Evolutionary conservation across 2,329 filamentous ascomycete species (phyloP).

Genomic region (Hypoxylon sp.): DNA sequence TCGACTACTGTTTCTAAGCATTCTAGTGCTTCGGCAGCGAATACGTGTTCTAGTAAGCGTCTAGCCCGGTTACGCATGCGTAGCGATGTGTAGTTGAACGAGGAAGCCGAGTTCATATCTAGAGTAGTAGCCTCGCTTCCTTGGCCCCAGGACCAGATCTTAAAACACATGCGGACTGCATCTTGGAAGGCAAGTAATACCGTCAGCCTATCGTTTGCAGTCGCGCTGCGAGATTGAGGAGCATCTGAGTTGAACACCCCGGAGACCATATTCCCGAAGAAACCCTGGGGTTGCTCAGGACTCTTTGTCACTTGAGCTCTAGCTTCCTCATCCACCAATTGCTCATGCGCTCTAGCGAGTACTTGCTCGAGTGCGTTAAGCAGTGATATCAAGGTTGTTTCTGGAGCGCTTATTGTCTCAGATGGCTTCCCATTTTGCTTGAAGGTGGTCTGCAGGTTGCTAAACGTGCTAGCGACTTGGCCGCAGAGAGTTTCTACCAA

Average conservation of each 20-base stretch:
- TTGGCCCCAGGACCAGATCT: constrained; percentile 94
- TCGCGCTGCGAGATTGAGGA: constrained; percentile 81
- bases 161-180: constrained; percentile 90
- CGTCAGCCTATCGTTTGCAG: constrained; percentile 93
- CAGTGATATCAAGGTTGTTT: constrained; percentile 84
- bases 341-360: constrained; percentile 87
- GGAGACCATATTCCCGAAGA: constrained; percentile 95
- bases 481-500: constrained; percentile 90
- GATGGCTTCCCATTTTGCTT: constrained; percentile 55
- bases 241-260: constrained; percentile 88
- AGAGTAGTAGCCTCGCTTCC: constrained; percentile 70
- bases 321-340: constrained; percentile 82
- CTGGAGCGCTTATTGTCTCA: constrained; percentile 65
- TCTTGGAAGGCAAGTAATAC: constrained; percentile 98
- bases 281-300: constrained; percentile 86
- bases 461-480: constrained; percentile 81
- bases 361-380: constrained; percentile 95
- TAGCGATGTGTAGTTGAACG: constrained; percentile 90
- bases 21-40: constrained; percentile 91
- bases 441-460: constrained; percentile 77
- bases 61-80: constrained; percentile 92
- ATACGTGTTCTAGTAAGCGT: constrained; percentile 91
- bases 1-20: constrained; percentile 92
- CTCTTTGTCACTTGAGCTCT: constrained; percentile 78
- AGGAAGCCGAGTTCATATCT: constrained; percentile 79